Conservation (phyloP, 352 stramenopile genomes). For the Elongisporangium anandrum region DNA sequence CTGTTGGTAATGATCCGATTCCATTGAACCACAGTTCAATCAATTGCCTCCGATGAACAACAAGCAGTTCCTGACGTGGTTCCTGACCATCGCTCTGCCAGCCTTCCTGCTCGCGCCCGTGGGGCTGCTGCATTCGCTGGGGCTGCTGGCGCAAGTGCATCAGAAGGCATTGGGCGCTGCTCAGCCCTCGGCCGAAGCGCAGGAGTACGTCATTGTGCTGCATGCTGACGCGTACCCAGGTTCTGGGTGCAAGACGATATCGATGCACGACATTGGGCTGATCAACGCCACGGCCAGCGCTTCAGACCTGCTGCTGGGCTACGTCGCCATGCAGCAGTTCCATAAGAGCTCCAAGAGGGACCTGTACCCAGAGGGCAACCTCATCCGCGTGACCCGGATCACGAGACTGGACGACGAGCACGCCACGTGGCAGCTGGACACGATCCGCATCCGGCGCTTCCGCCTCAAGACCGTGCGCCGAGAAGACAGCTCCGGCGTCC, state of each 20-base stretch:
- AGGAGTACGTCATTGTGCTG: constrained; percentile 13
- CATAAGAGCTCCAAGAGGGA: background rate
- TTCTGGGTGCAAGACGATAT: constrained; percentile 10
- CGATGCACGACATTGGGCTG: constrained; percentile 10
- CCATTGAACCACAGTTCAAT: background rate
- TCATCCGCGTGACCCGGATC: constrained; percentile 12
- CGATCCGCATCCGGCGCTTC: constrained; percentile 8
- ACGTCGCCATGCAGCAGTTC: constrained; percentile 11
- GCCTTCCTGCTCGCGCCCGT: constrained; percentile 10
- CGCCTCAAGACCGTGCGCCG: constrained; percentile 17
- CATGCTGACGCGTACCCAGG: constrained; percentile 11
- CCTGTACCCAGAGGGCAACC: constrained; percentile 12
- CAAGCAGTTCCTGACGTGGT: constrained; percentile 16
- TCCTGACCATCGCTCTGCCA: constrained; percentile 6
- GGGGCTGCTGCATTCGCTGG: constrained; percentile 13
- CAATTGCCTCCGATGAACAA: constrained; percentile 11
- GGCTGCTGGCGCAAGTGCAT: constrained; percentile 1
- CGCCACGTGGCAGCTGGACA: constrained; percentile 10
- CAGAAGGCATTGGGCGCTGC: no score
- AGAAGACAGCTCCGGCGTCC: constrained; percentile 10
- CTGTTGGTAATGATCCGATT: no score
- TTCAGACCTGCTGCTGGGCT: constrained; percentile 9
- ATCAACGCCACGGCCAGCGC: constrained; percentile 11
- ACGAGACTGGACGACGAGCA: constrained; percentile 11
- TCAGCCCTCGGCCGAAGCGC: background rate